Evolutionary conservation across 345 rosid genomes (phyloP), one percentile per base, ranked within the genome.

Genomic region (Euphorbia tirucalli): DNA sequence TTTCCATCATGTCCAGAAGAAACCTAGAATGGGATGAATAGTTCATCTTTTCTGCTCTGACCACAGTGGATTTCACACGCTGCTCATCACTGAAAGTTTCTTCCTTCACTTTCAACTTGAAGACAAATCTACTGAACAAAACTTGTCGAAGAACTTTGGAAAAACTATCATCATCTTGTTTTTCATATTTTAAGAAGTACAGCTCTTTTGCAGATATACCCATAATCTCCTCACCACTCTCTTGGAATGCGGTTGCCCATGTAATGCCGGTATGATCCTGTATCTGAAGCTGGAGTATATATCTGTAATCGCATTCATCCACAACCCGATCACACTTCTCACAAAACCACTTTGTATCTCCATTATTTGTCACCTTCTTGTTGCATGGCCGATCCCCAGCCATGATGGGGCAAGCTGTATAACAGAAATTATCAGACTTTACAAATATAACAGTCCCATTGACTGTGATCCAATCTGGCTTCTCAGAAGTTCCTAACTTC

Each of bases 231-330:
- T 86, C 89, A 50, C 87, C 98, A 69, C 84, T 76, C 74, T 92
- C 98, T 77, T 92, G 96, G 80, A 92, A 94, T 30, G 96, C 95
- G 16, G 96, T 94, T 55, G 84, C 95, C 98, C 98, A 94, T 22
- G 90, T 80, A 62, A 86, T 22, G 44, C 92, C 96, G 18, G 98
- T 92, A 72, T 92, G 91, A 75, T 94, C 98, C 81, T 90, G 93
- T 77, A 94, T 85, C 89, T 92, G 98, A 18, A 94, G 59, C 87
- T 90, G 95, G 68, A 94, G 78, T 72, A 92, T 87, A 77, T 92
- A 92, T 69, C 93, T 84, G 79, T 87, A 92, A 77, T 90, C 96
- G 35, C 95, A 90, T 75, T 90, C 96, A 79, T 83, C 95, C 50
- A 89, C 77, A 44, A 82, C 84, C 55, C 30, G 75, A 73, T 94